These are phyloP conservation scores for Bromus sterilis DNA, from an alignment of 176 grass and related monocot genomes.

Conservation along the genomic window DNA sequence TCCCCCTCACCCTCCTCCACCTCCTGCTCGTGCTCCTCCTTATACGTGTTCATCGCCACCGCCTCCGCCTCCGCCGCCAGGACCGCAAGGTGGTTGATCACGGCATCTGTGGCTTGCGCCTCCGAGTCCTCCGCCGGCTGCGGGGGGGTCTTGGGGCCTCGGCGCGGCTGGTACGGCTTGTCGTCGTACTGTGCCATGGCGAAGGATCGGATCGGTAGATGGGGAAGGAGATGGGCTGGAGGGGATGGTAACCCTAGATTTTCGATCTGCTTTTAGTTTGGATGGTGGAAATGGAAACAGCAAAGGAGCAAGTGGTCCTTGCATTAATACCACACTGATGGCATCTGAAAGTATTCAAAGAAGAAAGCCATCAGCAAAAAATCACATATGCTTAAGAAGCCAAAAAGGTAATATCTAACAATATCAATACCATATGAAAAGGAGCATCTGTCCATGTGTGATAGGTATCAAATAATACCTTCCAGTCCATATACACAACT, in stretches of 20 bases:
- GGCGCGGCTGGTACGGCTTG: conserved; percentile 68
- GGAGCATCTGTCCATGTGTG: neutral
- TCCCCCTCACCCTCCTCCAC: conserved; percentile 12
- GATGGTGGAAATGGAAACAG: conserved; percentile 18
- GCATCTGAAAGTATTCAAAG: conserved; percentile 43
- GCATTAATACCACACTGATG: conserved; percentile 84
- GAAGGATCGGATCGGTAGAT: conserved; percentile 39
- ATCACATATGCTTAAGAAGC: neutral
- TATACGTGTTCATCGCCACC: conserved; percentile 37
- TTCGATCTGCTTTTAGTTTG: conserved; percentile 44
- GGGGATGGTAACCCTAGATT: conserved; percentile 44
- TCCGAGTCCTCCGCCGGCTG: conserved; percentile 9
- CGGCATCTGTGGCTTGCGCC: neutral
- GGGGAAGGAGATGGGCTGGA: conserved; percentile 14
- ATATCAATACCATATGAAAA: neutral
- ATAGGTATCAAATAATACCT: conserved; percentile 13
- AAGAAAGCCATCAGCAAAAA: neutral
- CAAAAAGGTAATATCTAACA: neutral
- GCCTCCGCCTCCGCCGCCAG: conserved; percentile 56
- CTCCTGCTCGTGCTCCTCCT: conserved; percentile 5
- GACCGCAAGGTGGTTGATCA: conserved; percentile 25
- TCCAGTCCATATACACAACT: neutral
- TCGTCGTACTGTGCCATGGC: conserved; percentile 61
- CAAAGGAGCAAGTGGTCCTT: neutral
- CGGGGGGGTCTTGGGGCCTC: conserved; percentile 34